A percentile compares a stretch with the other conserved stretches of the same genome.
phyloP scores from a whole-genome alignment of 228 moss, liverwort and hornwort species.

The Sphagnum fallax region DNA sequence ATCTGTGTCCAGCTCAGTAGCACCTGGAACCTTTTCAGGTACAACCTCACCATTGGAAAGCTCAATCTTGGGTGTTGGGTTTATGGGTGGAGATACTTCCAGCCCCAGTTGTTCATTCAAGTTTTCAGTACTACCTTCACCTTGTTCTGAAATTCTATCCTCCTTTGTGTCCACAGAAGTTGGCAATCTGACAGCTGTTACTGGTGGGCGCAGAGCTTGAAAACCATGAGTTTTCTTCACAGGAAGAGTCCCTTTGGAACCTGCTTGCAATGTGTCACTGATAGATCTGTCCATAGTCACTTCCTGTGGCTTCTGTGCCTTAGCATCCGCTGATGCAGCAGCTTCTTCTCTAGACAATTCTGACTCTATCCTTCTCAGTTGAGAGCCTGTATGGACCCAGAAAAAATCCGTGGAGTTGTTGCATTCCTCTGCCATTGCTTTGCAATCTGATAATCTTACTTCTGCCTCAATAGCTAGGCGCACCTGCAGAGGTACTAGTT shows the following conservation, averaged over 20 bases:
- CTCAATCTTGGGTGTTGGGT: background rate
- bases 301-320: constrained; percentile 13
- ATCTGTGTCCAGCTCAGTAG: constrained; percentile 16
- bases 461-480: constrained; percentile 50
- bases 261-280: background rate
- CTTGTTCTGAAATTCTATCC: constrained; percentile 7
- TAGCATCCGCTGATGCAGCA: constrained; percentile 21
- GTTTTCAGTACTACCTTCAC: constrained; percentile 3
- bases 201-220: constrained; percentile 19
- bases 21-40: background rate
- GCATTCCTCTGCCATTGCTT: constrained; percentile 26
- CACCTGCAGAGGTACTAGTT: constrained; percentile 24
- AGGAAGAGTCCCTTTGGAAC: background rate
- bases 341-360: constrained; percentile 36
- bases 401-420: constrained; percentile 14
- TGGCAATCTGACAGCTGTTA: background rate
- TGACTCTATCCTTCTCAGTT: constrained; percentile 40
- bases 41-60: background rate
- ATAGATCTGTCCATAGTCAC: background rate
- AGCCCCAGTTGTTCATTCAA: background rate
- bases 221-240: constrained; percentile 6
- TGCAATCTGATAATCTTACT: constrained; percentile 51
- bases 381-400: constrained; percentile 38
- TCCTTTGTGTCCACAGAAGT: constrained; percentile 14
- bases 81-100: background rate